A percentile compares a stretch with the other conserved stretches of the same genome.
phyloP scores from a whole-genome alignment of 306 rosid genomes.

The Alnus glutinosa region DNA sequence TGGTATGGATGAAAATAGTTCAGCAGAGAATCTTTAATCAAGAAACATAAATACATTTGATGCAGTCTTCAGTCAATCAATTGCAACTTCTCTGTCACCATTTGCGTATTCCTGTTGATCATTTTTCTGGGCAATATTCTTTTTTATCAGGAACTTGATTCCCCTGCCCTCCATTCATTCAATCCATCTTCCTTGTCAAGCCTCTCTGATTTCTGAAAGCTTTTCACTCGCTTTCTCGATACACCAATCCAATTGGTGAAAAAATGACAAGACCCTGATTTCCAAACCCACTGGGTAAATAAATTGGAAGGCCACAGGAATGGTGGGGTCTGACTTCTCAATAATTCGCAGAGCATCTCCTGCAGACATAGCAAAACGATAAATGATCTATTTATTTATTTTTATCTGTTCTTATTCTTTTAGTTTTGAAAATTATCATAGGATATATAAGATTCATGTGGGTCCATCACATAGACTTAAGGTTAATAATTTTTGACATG shows the following conservation, averaged over 20 bases:
- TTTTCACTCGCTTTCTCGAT: background rate
- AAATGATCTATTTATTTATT: no score
- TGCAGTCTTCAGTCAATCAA: background rate
- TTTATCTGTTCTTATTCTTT: no score
- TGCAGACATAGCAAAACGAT: no score
- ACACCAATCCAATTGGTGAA: background rate
- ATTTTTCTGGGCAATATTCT: constrained; percentile 12
- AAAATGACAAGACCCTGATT: background rate
- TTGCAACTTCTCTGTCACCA: background rate
- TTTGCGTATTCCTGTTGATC: constrained; percentile 22
- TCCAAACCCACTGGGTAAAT: background rate
- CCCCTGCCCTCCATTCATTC: background rate
- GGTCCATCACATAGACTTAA: no score
- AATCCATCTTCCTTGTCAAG: constrained; percentile 13
- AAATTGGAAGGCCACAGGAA: no score
- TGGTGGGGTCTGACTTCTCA: no score
- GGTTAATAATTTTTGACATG: no score
- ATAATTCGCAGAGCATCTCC: no score
- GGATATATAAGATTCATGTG: no score
- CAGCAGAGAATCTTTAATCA: constrained; percentile 8
- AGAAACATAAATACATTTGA: background rate
- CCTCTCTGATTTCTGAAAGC: background rate
- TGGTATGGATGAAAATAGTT: background rate
- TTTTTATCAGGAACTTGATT: constrained; percentile 25
- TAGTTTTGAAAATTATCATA: no score